Percentiles rank a stretch among this genome's conserved stretches.
Conservation (phyloP, 176 grass and related monocot genomes). For the Oryza coarctata region DNA sequence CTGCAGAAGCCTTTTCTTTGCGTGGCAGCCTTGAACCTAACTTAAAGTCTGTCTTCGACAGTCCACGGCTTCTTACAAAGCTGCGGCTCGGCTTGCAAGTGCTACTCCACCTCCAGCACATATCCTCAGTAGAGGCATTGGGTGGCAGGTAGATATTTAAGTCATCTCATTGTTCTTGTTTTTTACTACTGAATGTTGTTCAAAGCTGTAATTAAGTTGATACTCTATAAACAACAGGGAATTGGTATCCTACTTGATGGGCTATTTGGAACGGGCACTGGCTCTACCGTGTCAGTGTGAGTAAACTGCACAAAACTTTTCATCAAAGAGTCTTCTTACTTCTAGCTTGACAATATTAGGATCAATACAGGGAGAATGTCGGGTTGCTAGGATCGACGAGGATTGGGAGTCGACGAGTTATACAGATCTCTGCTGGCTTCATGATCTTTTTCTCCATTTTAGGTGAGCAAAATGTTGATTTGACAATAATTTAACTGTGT, state of each 20-base stretch:
- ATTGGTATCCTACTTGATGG: slow-evolving; percentile 85
- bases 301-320: neutral
- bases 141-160: slow-evolving; percentile 73
- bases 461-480: slow-evolving; percentile 42
- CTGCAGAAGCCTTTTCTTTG: neutral
- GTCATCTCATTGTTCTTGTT: neutral
- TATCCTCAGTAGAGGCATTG: slow-evolving; percentile 93
- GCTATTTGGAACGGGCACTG: slow-evolving; percentile 78
- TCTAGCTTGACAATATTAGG: neutral
- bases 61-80: slow-evolving; percentile 93
- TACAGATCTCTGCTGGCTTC: slow-evolving; percentile 94
- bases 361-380: slow-evolving; percentile 79
- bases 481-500: neutral
- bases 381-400: slow-evolving; percentile 83
- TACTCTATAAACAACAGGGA: slow-evolving; percentile 50
- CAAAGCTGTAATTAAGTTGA: slow-evolving; percentile 19
- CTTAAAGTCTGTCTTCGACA: slow-evolving; percentile 26
- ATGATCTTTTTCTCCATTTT: slow-evolving; percentile 99
- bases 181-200: neutral
- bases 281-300: slow-evolving; percentile 94
- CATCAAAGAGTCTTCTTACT: neutral
- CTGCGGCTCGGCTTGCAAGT: slow-evolving; percentile 81
- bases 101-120: slow-evolving; percentile 92
- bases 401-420: slow-evolving; percentile 86
- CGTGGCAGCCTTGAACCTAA: slow-evolving; percentile 11